Base-by-base conservation (phyloP, 768 basidiomycete genomes). In the Tephrocybe rancida region DNA sequence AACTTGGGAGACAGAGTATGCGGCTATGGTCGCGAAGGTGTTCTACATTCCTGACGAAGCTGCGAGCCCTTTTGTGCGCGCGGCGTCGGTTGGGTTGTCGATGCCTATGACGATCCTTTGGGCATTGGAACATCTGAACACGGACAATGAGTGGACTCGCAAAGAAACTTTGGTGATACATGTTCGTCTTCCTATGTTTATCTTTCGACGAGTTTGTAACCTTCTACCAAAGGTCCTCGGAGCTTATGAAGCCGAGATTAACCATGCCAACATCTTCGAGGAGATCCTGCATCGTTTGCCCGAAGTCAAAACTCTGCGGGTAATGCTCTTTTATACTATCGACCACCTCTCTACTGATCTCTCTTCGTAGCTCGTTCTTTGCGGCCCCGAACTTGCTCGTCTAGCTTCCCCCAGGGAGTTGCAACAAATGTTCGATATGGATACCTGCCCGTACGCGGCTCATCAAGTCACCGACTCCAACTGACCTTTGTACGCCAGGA, bases 261-360 rank as follows among this genome's bases (percentile, higher is more conserved):
- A 44, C 29, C 41, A 55, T 43, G 54, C 55, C 3, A 35, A 54
- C 14, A 47, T 64, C 0, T 72, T 73, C 47, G 72, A 73, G 49
- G 71, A 72, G 43, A 67, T 72, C n/a, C 44, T 73, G 7, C 71
- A 73, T 50, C 64, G 71, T 34, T 56, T 70, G 14, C 72, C 71
- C 5, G 47, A 52, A 27, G 62, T 72, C 9, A 66, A 70, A 25
- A 58, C 44, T 0, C 52, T 73, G 22, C 64, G 65, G 57, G 72
- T 70, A 51, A 18, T 3, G 3, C 29, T 32, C 24, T 6, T 50
- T 3, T 13, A 32, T 11, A 16, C 35, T 3, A 9, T 32, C 21
- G 2, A 6, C n/a, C 7, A 32, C 30, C 19, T 50, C 18, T 26
- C 14, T 10, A 19, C 24, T 48, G 11, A 21, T 32, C 5, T 19